Conservation (phyloP, 495 filamentous ascomycete species). For the Thozetella sp. region DNA sequence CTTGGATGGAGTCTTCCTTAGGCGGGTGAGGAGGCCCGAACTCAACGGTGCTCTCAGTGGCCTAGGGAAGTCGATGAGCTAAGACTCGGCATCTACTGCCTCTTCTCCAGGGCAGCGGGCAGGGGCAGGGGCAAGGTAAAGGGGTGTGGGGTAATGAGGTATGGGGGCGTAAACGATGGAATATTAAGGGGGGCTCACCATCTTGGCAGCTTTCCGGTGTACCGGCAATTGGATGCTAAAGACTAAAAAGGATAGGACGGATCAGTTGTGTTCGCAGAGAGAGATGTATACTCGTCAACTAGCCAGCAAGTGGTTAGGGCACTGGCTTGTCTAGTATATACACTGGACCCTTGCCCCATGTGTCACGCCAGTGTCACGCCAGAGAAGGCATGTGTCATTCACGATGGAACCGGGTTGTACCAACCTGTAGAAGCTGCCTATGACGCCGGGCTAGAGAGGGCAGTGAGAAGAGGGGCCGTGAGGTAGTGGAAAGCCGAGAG, state of each 20-base stretch:
- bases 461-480: too few relatives aligned
- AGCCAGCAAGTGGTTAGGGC: background rate
- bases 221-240: too few relatives aligned
- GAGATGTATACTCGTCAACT: too few relatives aligned
- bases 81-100: background rate
- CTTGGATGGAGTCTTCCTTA: conserved; percentile 52
- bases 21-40: conserved; percentile 48
- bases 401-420: background rate
- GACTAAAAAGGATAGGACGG: too few relatives aligned
- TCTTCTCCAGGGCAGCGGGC: too few relatives aligned
- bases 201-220: too few relatives aligned
- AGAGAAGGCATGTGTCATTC: background rate
- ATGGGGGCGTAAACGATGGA: background rate
- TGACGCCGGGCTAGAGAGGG: too few relatives aligned
- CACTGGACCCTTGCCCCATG: background rate
- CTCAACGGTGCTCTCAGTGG: conserved; percentile 52
- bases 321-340: background rate
- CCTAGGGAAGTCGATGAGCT: conserved; percentile 28
- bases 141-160: too few relatives aligned
- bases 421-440: background rate
- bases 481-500: too few relatives aligned
- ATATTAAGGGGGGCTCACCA: too few relatives aligned
- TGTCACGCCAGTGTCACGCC: background rate
- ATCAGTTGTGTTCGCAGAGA: too few relatives aligned
- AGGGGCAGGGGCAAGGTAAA: too few relatives aligned